Evolutionary conservation across 192 early-diverging fungal species (phyloP), one percentile per base, ranked within the genome.

Genomic region (Radiomyces spectabilis): DNA sequence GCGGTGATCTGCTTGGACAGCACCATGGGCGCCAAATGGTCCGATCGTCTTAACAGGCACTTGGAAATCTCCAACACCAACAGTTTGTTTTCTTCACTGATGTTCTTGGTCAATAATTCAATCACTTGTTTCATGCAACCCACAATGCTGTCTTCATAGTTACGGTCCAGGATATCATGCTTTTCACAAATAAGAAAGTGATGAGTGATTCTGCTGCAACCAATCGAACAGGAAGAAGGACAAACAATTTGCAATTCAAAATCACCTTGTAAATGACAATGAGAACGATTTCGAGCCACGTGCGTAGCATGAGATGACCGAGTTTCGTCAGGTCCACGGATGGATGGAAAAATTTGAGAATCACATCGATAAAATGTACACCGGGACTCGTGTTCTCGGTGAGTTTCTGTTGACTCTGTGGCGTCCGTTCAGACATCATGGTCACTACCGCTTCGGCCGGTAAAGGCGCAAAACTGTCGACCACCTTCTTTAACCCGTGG

Each of bases 251-350:
- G 33, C 5, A 8, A 8, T 35, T 35, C 33, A 35, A 8, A 8
- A 42, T 42, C 52, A 75, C 73, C 71, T 82, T 82, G 63, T 82
- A 82, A 22, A 82, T 59, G 19, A 82, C 67, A 51, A 82, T 73
- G 18, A 79, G 39, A 13, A 82, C 39, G 13, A 77, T 61, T 33
- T 82, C 80, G 3, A 82, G 57, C 77, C 77, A 82, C 31, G 52
- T 59, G 44, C 73, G 76, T 27, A 82, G 57, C 43, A 76, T 68
- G 2, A 66, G 44, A 45, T 74, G 68, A 4, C 67, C 72, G 1
- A 79, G 46, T 12, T 41, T 51, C 16, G 75, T 63, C 41, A 79
- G 45, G 43, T 79, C 73, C 0, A 73, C 61, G 24, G 67, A 68
- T 6, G 79, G 75, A 51, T 68, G 57, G 54, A 78, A 71, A 41